A percentile compares a stretch with the other conserved stretches of the same genome.
These are phyloP conservation scores for Aspergillus luchuensis DNA, from an alignment of 2,329 filamentous ascomycete species.

Conservation along the genomic window DNA sequence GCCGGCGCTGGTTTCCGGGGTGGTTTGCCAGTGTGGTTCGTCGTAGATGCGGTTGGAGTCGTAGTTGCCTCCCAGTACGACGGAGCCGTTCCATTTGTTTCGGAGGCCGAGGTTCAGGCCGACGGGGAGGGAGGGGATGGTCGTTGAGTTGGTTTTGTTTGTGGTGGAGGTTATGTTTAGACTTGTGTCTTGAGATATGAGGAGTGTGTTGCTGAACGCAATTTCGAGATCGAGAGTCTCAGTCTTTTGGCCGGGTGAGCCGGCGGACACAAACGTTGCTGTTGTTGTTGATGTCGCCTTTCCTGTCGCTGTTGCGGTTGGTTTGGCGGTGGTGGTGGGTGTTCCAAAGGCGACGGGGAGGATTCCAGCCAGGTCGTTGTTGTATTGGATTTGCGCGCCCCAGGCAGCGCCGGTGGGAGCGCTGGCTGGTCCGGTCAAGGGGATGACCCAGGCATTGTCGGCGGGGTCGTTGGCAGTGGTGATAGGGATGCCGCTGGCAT, in stretches of 20 bases:
- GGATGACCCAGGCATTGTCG: slow-evolving; percentile 6
- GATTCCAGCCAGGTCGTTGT: background rate
- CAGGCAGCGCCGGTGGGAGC: slow-evolving; percentile 2
- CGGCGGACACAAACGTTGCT: background rate
- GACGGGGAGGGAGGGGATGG: slow-evolving; percentile 2
- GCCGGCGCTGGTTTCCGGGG: slow-evolving; percentile 4
- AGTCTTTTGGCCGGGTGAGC: background rate
- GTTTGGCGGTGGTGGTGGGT: background rate
- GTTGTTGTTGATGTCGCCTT: background rate
- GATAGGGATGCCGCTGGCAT: slow-evolving; percentile 5
- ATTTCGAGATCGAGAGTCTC: background rate
- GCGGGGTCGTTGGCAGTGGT: background rate
- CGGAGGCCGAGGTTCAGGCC: slow-evolving; percentile 8
- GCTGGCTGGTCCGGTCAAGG: background rate
- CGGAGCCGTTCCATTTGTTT: slow-evolving; percentile 6
- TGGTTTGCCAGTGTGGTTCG: slow-evolving; percentile 9
- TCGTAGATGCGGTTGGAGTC: slow-evolving; percentile 11
- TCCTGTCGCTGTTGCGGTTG: background rate
- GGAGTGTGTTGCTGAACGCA: background rate
- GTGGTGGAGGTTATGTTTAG: background rate
- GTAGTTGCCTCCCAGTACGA: slow-evolving; percentile 7
- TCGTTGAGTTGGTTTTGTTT: background rate
- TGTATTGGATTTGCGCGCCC: background rate
- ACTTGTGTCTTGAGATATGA: background rate
- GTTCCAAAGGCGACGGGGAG: slow-evolving; percentile 3